Evolutionary conservation across 2,329 filamentous ascomycete genomes (phyloP), one percentile per base, ranked within the genome.

Genomic region (Tricladium varicosporioides): DNA sequence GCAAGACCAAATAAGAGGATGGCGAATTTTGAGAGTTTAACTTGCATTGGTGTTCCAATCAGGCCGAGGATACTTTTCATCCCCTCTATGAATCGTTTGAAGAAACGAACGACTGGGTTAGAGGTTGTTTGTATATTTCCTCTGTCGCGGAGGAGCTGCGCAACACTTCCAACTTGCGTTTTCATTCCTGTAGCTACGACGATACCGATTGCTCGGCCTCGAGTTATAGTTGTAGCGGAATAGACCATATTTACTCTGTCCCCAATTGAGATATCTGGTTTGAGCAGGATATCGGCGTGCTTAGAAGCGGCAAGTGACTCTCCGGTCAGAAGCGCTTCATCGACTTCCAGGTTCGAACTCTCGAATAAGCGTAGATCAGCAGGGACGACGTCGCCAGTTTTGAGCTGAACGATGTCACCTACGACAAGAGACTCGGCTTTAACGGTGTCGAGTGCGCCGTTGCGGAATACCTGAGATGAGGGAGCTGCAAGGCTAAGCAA

Each of bases 111-210:
- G 71, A 63, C 69, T 70, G 48, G 83, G 75, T 65, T 82, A 74
- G 48, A 67, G 78, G 74, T 77, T 65, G 72, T 79, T 69, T 67
- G 75, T 80, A 55, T 79, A 76, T 65, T 77, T 80, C 19, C 82
- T 27, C 7, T 3, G 7, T 7, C 81, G 53, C 85, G 84, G 46
- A 92, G 78, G 63, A 88, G 79, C 54, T 79, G 80, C n/a, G 89
- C 88, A 65, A 92, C 91, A 67, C 84, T 84, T 65, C 89, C 89
- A 53, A 92, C 86, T 71, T 91, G 85, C 18, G 88, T 92, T 57
- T 80, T 72, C 86, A 91, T 89, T 45, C 83, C 87, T n/a, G 84
- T 88, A 31, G 83, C 80, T 51, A 86, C 80, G 48, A 90, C 86
- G 53, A 91, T 81, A 58, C 87, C 87, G 11, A 77, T 84, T 48